phyloP scores from a whole-genome alignment of 78 protist genomes.

The Isochrysis galbana region DNA sequence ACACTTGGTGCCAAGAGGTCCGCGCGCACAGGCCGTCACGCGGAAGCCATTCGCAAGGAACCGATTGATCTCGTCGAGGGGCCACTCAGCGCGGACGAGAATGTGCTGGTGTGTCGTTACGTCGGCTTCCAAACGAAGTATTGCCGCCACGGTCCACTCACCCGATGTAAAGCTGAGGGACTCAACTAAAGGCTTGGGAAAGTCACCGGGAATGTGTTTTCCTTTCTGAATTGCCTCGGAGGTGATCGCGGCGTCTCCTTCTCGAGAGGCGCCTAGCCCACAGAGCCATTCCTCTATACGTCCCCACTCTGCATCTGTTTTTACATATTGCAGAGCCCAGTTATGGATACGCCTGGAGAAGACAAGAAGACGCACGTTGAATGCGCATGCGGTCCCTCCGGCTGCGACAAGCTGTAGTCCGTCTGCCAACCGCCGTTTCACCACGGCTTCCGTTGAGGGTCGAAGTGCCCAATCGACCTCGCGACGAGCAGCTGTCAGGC shows the following conservation, averaged over 20 bases:
- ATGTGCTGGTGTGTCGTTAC: neutral
- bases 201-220: no score
- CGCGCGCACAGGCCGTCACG: neutral
- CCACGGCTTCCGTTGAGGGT: neutral
- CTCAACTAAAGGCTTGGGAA: no score
- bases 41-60: neutral
- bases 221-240: no score
- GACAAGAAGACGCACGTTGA: neutral
- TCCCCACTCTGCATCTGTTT: neutral
- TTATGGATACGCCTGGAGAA: neutral
- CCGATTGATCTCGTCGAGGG: neutral
- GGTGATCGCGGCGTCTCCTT: no score
- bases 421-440: neutral
- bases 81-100: neutral
- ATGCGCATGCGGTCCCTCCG: neutral
- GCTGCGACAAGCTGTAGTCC: neutral
- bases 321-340: neutral
- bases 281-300: neutral
- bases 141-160: neutral
- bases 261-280: neutral
- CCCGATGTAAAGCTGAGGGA: neutral
- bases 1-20: neutral
- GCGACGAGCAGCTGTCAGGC: neutral
- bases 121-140: neutral
- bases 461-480: neutral